A percentile compares a stretch with the other conserved stretches of the same genome.
Conservation (phyloP, 768 basidiomycete species). For the Amylocystis lapponica region DNA sequence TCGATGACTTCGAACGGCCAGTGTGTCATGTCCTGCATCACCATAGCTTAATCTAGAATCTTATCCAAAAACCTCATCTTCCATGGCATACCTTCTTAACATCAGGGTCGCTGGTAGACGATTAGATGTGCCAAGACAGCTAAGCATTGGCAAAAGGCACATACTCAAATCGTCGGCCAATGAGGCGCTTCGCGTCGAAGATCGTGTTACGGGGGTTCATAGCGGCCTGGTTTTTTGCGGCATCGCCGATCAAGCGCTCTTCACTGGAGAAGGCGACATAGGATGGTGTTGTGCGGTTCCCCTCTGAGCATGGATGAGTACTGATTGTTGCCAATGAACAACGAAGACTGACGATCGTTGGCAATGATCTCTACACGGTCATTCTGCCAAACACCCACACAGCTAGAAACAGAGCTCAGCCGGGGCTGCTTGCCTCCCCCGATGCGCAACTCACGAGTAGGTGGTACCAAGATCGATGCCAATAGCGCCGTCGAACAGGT, state of each 20-base stretch:
- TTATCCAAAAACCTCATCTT: neutral
- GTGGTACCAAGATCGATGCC: conserved; percentile 98
- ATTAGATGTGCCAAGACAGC: neutral
- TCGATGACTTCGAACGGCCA: conserved; percentile 98
- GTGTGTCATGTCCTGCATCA: conserved; percentile 79
- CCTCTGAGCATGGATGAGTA: conserved; percentile 49
- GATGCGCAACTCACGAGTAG: conserved; percentile 65
- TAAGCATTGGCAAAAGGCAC: conserved; percentile 26
- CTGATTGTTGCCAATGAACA: neutral
- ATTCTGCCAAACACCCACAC: conserved; percentile 99
- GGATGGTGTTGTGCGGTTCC: conserved; percentile 97
- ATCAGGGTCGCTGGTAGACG: conserved; percentile 64
- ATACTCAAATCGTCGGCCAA: conserved; percentile 94
- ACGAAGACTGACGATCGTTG: conserved; percentile 73
- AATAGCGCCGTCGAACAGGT: conserved; percentile 92
- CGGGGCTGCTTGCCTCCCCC: conserved; percentile 1
- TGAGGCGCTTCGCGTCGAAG: conserved; percentile 98
- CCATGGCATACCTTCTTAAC: conserved; percentile 70
- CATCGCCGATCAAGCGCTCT: conserved; percentile 98
- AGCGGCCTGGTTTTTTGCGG: conserved; percentile 97
- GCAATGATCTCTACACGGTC: conserved; percentile 99
- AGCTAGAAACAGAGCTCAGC: conserved; percentile 43
- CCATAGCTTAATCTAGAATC: conserved; percentile 1
- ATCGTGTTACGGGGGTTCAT: conserved; percentile 99
- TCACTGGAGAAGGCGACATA: conserved; percentile 97